A percentile compares a stretch with the other conserved stretches of the same genome.
Conservation (phyloP, 495 filamentous ascomycete genomes). For the Daldinia decipiens region DNA sequence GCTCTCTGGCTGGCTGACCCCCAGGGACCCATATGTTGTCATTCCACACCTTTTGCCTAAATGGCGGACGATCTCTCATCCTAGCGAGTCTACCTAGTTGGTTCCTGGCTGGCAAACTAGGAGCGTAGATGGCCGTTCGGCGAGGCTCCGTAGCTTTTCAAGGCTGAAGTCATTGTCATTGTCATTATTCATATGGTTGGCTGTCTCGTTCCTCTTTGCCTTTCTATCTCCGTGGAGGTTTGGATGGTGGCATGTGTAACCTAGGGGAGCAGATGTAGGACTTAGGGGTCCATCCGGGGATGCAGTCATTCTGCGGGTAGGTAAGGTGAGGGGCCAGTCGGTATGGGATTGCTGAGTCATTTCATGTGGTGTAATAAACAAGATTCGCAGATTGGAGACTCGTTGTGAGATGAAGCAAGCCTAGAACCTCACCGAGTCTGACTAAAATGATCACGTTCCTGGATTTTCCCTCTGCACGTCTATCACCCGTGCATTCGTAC, state of each 20-base stretch:
- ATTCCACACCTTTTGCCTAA: slow-evolving; percentile 49
- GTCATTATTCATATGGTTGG: slow-evolving; percentile 15
- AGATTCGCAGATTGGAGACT: slow-evolving; percentile 27
- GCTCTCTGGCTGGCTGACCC: slow-evolving; percentile 37
- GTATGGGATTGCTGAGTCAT: slow-evolving; percentile 37
- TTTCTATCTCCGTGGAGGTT: slow-evolving; percentile 6
- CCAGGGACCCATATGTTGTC: slow-evolving; percentile 35
- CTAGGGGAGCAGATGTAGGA: slow-evolving; percentile 19
- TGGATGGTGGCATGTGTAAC: slow-evolving; percentile 19
- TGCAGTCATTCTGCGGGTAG: slow-evolving; percentile 23
- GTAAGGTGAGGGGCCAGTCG: slow-evolving; percentile 16
- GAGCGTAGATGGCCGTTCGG: slow-evolving; percentile 15
- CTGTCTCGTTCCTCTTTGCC: neutral
- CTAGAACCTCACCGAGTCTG: slow-evolving; percentile 37
- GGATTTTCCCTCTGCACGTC: slow-evolving; percentile 38
- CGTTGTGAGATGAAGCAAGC: slow-evolving; percentile 27
- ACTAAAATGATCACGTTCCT: slow-evolving; percentile 42
- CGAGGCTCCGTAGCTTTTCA: slow-evolving; percentile 38
- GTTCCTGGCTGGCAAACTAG: slow-evolving; percentile 28
- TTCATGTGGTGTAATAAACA: slow-evolving; percentile 7
- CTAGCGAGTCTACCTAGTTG: slow-evolving; percentile 38
- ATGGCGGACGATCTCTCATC: slow-evolving; percentile 41
- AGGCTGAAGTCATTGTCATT: slow-evolving; percentile 32
- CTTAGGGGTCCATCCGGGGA: slow-evolving; percentile 29
- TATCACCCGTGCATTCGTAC: slow-evolving; percentile 36